These are phyloP conservation scores for Phaffia rhodozyma DNA, from an alignment of 1,284 basidiomycete species.

Conservation along the genomic window DNA sequence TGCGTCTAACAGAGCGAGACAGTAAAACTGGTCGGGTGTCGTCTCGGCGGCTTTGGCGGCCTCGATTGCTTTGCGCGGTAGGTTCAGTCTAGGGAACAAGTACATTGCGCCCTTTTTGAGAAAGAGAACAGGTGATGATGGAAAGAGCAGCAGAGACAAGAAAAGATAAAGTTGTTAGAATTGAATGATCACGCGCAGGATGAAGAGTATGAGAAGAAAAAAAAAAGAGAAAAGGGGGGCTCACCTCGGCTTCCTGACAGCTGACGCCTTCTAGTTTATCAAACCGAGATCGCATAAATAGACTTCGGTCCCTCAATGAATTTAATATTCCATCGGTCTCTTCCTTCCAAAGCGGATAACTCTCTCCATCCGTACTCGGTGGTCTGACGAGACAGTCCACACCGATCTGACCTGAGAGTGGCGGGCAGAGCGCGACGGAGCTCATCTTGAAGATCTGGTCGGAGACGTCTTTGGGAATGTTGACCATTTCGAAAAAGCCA, in stretches of 20 bases:
- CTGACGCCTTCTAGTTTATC: conserved; percentile 66
- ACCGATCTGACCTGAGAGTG: conserved; percentile 67
- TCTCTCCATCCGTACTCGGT: conserved; percentile 58
- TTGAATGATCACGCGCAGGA: background rate
- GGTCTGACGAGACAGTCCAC: conserved; percentile 83
- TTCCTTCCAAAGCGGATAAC: conserved; percentile 61
- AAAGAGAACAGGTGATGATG: too few species aligned
- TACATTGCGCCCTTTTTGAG: conserved; percentile 66
- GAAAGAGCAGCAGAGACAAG: background rate
- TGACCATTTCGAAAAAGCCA: conserved; percentile 83
- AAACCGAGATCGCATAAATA: conserved; percentile 60
- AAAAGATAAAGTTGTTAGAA: background rate
- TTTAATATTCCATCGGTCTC: conserved; percentile 70
- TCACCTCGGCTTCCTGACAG: conserved; percentile 59
- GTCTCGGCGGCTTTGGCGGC: conserved; percentile 61
- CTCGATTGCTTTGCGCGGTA: conserved; percentile 57
- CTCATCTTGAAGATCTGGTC: conserved; percentile 93
- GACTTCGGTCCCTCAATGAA: conserved; percentile 57
- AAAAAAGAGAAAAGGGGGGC: background rate
- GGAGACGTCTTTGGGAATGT: conserved; percentile 60
- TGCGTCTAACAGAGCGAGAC: conserved; percentile 61
- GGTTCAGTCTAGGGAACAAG: conserved; percentile 62
- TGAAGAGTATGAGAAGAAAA: background rate
- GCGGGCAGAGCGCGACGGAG: conserved; percentile 74
- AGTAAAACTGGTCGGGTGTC: conserved; percentile 76